These are phyloP conservation scores for Waltiozyma sp. DNA, from an alignment of 1,139 yeast species.

Conservation along the genomic window DNA sequence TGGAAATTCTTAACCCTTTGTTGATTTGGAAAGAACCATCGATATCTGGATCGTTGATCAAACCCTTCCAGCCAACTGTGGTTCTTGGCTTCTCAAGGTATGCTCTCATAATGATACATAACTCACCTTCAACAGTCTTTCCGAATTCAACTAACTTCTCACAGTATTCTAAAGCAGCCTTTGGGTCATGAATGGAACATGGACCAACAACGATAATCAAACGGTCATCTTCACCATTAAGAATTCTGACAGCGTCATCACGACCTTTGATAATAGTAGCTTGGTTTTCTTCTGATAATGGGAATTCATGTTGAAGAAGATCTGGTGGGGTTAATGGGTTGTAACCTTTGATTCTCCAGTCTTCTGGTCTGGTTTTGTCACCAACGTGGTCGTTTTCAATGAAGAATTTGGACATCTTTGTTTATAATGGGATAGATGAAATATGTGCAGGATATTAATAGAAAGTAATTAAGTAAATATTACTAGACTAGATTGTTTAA, in stretches of 20 bases:
- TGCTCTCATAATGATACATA: constrained; percentile 90
- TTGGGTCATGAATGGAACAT: constrained; percentile 92
- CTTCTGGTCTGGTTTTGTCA: constrained; percentile 73
- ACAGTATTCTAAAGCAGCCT: constrained; percentile 86
- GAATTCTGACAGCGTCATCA: constrained; percentile 56
- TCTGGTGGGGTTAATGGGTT: constrained; percentile 95
- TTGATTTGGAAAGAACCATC: constrained; percentile 91
- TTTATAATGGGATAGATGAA: background rate
- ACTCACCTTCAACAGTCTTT: constrained; percentile 58
- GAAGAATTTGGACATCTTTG: constrained; percentile 43
- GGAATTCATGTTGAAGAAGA: constrained; percentile 81
- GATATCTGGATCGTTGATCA: constrained; percentile 93
- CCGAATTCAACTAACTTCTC: constrained; percentile 47
- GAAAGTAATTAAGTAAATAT: background rate
- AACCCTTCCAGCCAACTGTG: constrained; percentile 98
- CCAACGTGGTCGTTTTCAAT: constrained; percentile 75
- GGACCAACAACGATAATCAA: constrained; percentile 85
- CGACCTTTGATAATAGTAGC: constrained; percentile 65
- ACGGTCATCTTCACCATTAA: constrained; percentile 73
- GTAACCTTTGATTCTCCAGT: constrained; percentile 91
- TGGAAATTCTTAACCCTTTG: constrained; percentile 82
- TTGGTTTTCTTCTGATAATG: constrained; percentile 50
- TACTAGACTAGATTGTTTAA: no score
- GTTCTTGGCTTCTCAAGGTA: constrained; percentile 97
- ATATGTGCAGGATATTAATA: constrained; percentile 2